A percentile compares a stretch with the other conserved stretches of the same genome.
phyloP scores from a whole-genome alignment of 2,329 filamentous ascomycete species.

The Fusarium sp. region DNA sequence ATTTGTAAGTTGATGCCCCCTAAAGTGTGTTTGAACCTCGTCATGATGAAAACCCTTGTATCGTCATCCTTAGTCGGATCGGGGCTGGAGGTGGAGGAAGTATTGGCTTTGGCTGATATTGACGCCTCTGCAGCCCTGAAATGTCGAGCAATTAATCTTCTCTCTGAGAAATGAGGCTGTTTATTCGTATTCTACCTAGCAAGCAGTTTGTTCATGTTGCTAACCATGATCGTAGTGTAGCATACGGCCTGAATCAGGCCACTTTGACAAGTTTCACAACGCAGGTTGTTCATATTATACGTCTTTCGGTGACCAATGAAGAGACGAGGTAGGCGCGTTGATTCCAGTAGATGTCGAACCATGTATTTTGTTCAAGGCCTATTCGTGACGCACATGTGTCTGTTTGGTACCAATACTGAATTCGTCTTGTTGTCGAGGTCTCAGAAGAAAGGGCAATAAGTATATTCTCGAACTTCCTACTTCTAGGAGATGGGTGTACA shows the following conservation, averaged over 20 bases:
- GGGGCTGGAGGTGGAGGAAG: slow-evolving; percentile 49
- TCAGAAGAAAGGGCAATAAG: background rate
- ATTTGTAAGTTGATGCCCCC: slow-evolving; percentile 26
- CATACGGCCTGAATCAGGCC: background rate
- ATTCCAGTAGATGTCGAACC: background rate
- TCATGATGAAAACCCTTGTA: slow-evolving; percentile 86
- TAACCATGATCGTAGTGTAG: slow-evolving; percentile 26
- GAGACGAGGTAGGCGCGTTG: background rate
- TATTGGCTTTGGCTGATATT: slow-evolving; percentile 46
- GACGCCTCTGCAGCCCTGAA: slow-evolving; percentile 51
- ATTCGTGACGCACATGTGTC: background rate
- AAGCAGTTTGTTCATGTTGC: slow-evolving; percentile 10
- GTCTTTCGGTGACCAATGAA: background rate
- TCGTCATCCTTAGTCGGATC: slow-evolving; percentile 98
- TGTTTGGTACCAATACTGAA: background rate
- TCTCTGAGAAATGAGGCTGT: slow-evolving; percentile 58
- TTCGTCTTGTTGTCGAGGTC: background rate
- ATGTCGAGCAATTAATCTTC: slow-evolving; percentile 67
- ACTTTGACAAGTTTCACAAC: background rate
- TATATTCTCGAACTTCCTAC: background rate
- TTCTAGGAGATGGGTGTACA: background rate
- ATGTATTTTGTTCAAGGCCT: background rate
- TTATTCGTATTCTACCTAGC: background rate
- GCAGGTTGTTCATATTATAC: background rate
- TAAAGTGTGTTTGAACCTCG: slow-evolving; percentile 10